A percentile compares a stretch with the other conserved stretches of the same genome.
These are phyloP conservation scores for Daldinia sp. DNA, from an alignment of 2,329 filamentous ascomycete species.

Conservation along the genomic window DNA sequence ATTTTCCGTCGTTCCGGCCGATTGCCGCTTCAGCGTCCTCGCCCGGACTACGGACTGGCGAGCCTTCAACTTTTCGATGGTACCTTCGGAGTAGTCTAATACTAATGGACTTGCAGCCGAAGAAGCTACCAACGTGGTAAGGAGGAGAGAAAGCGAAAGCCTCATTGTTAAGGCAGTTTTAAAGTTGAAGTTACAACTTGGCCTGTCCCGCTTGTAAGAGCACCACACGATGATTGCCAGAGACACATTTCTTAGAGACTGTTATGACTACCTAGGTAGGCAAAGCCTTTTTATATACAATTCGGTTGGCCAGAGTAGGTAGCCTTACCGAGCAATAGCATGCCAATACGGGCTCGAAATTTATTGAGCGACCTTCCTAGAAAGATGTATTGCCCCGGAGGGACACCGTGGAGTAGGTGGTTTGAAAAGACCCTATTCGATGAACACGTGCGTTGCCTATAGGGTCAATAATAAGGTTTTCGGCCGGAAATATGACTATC, in stretches of 20 bases:
- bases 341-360: background rate
- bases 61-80: constrained; percentile 17
- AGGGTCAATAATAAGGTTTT: constrained; percentile 9
- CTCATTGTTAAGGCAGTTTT: constrained; percentile 16
- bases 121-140: constrained; percentile 2
- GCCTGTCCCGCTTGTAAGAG: background rate
- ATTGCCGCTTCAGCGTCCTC: constrained; percentile 6
- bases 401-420: background rate
- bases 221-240: background rate
- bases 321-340: background rate
- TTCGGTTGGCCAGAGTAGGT: background rate
- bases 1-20: constrained; percentile 42
- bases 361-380: constrained; percentile 28
- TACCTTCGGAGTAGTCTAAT: constrained; percentile 28
- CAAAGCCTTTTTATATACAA: constrained; percentile 3
- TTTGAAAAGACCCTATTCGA: background rate
- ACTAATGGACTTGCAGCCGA: constrained; percentile 16
- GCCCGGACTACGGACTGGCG: background rate
- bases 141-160: constrained; percentile 17
- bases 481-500: background rate
- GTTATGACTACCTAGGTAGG: background rate
- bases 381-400: constrained; percentile 22
- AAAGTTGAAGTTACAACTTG: background rate
- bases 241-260: background rate
- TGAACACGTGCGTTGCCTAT: constrained; percentile 24